These are phyloP conservation scores for Candida tibetensis DNA, from an alignment of 805 yeast genomes.

Conservation along the genomic window DNA sequence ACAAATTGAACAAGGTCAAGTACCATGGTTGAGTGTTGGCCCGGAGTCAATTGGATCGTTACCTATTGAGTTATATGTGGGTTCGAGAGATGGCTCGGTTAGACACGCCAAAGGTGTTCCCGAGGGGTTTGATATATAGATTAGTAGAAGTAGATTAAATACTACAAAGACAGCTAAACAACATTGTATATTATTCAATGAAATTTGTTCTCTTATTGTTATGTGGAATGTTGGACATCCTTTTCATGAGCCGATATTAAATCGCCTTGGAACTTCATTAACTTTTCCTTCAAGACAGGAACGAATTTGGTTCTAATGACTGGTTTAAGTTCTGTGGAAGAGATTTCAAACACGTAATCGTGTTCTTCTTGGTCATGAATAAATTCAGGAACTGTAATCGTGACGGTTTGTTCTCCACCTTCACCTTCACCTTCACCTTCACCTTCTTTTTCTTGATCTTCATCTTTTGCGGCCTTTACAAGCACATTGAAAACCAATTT, in stretches of 20 bases:
- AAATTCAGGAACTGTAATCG: conserved; percentile 59
- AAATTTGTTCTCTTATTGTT: not conserved
- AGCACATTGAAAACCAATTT: conserved; percentile 43
- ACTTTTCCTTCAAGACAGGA: conserved; percentile 48
- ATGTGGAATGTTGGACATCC: conserved; percentile 55
- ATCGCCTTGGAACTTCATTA: conserved; percentile 60
- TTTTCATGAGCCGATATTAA: conserved; percentile 59
- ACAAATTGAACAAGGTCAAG: conserved; percentile 44
- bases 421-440: conserved; percentile 38
- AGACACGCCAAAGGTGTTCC: conserved; percentile 86
- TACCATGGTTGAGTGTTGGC: conserved; percentile 50
- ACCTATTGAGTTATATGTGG: conserved; percentile 40
- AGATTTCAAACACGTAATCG: conserved; percentile 53
- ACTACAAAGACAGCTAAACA: not conserved
- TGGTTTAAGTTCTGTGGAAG: conserved; percentile 34
- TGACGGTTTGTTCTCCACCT: conserved; percentile 31
- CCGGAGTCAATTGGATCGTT: conserved; percentile 57
- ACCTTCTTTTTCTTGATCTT: conserved; percentile 20
- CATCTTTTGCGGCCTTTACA: conserved; percentile 41
- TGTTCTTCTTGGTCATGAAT: conserved; percentile 75
- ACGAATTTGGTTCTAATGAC: conserved; percentile 48
- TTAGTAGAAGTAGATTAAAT: not conserved
- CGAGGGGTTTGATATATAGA: conserved; percentile 60
- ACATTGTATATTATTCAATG: conserved; percentile 5
- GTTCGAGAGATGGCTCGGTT: conserved; percentile 51